Conservation (phyloP, 495 filamentous ascomycete species). For the Penicillium odoratum region DNA sequence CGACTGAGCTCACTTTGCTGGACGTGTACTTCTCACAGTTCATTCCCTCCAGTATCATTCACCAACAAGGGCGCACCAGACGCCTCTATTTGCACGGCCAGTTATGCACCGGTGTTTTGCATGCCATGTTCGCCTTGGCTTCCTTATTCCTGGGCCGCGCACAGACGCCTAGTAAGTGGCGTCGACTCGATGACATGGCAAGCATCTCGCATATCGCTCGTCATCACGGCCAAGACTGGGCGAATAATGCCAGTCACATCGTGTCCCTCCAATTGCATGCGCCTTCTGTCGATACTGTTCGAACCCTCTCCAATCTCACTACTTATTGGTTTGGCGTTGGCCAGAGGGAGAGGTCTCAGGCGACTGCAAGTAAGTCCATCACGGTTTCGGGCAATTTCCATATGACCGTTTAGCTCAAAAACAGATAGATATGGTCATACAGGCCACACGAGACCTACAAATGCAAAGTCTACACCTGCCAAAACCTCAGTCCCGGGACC, state of each 20-base stretch:
- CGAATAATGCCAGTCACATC: neutral
- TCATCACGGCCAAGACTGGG: neutral
- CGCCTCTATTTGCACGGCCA: neutral
- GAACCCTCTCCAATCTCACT: neutral
- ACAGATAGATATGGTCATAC: no score
- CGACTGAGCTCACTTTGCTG: no score
- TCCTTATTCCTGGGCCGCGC: neutral
- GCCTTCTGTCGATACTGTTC: neutral
- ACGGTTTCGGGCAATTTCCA: no score
- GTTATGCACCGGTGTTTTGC: neutral
- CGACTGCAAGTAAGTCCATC: neutral
- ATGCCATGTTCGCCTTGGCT: neutral
- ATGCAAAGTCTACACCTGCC: neutral
- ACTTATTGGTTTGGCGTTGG: slow-evolving; percentile 1
- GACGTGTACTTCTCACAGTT: no score
- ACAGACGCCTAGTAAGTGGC: neutral
- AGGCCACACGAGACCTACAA: no score
- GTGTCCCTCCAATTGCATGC: neutral
- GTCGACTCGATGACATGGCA: neutral
- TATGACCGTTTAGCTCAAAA: no score
- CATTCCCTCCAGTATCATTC: no score
- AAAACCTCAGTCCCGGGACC: neutral
- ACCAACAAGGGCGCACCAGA: no score
- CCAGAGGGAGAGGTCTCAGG: neutral
- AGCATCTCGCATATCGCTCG: neutral